phyloP scores from a whole-genome alignment of 352 stramenopile species.

The Phytophthora palmivora region DNA sequence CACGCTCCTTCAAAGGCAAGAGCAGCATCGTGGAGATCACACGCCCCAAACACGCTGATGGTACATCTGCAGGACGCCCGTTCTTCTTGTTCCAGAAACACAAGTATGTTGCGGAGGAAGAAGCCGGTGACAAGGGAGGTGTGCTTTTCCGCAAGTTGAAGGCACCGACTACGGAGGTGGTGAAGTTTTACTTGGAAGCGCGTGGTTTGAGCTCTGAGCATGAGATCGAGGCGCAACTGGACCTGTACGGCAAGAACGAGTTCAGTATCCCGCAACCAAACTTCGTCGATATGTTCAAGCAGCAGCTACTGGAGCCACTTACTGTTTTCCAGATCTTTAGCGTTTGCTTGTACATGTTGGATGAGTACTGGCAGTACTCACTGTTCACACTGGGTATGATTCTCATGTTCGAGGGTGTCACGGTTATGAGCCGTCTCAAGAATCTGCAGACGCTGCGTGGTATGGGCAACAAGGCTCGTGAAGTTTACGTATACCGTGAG shows the following conservation, averaged over 20 bases:
- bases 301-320: constrained; percentile 98
- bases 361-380: constrained; percentile 99
- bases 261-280: constrained; percentile 96
- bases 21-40: constrained; percentile 84
- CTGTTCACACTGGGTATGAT: constrained; percentile 99
- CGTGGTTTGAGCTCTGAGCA: constrained; percentile 55
- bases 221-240: constrained; percentile 53
- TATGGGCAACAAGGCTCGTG: constrained; percentile 91
- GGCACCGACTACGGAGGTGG: constrained; percentile 62
- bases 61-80: constrained; percentile 43
- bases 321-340: constrained; percentile 99
- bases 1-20: constrained; percentile 89
- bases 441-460: constrained; percentile 95
- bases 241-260: constrained; percentile 91
- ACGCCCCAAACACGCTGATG: constrained; percentile 40
- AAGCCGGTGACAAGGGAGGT: constrained; percentile 57
- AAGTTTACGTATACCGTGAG: constrained; percentile 92
- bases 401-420: constrained; percentile 97
- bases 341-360: constrained; percentile 98
- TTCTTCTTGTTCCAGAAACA: constrained; percentile 92
- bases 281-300: constrained; percentile 96
- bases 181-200: constrained; percentile 71
- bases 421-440: constrained; percentile 95
- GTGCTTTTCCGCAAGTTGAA: constrained; percentile 87
- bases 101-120: constrained; percentile 84